Percentiles rank a stretch among this genome's conserved stretches.
Evolutionary conservation across 805 yeast genomes (phyloP).

Genomic region (Brettanomyces sp.): DNA sequence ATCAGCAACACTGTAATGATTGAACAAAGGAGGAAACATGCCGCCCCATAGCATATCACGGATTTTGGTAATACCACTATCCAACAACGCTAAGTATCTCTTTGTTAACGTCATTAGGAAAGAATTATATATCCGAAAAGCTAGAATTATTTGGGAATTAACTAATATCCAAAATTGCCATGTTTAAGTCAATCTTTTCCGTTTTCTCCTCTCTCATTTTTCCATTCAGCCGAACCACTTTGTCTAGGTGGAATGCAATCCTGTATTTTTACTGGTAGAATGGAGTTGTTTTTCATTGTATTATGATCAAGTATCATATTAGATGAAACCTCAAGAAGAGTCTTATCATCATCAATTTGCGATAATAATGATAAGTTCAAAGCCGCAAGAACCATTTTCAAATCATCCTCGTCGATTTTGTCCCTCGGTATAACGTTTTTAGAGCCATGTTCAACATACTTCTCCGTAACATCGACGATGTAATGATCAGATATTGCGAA

Average conservation of each 20-base stretch:
- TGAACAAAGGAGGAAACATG: too few relatives aligned
- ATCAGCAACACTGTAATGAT: too few relatives aligned
- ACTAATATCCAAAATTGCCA: not conserved
- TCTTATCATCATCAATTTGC: conserved; percentile 20
- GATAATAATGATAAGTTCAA: conserved; percentile 29
- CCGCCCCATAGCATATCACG: too few relatives aligned
- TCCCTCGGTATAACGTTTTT: conserved; percentile 39
- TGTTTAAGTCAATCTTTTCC: conserved; percentile 28
- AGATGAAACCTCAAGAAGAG: conserved; percentile 29
- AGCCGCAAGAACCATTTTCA: conserved; percentile 25
- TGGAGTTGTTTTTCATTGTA: not conserved
- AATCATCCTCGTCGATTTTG: conserved; percentile 31
- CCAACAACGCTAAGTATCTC: too few relatives aligned
- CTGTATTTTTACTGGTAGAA: conserved; percentile 3
- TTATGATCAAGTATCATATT: conserved; percentile 25
- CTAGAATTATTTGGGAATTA: not conserved
- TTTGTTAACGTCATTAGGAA: too few relatives aligned
- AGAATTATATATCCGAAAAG: not conserved
- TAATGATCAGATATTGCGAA: conserved; percentile 60
- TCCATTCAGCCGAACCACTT: conserved; percentile 75
- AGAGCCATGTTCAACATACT: conserved; percentile 41
- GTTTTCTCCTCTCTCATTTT: conserved; percentile 65
- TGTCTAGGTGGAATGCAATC: conserved; percentile 44
- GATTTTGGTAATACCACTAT: too few relatives aligned
- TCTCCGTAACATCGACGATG: conserved; percentile 55